Evolutionary conservation across 306 rosid species (phyloP), one percentile per base, ranked within the genome.

Genomic region (Prosopis cineraria): DNA sequence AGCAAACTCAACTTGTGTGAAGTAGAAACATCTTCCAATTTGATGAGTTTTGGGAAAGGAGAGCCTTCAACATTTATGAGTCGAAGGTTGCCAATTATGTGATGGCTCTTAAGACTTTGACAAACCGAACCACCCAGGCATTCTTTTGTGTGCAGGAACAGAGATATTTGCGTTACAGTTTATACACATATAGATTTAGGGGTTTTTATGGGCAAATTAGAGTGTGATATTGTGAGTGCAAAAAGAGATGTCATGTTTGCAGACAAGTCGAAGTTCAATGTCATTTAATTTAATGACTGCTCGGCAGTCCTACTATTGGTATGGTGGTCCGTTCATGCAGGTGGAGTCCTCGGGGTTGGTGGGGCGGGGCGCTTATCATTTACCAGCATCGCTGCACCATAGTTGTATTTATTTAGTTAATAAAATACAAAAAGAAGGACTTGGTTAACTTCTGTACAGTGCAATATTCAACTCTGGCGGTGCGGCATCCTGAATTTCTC

Each of bases 171-270:
- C 87, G 86, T 84, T 76, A 27, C 75, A 70, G 78, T 86, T 84
- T 73, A 31, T 75, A 70, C 78, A 76, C 77, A 70, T 60, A 39
- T 82, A 76, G 69, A 73, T 81, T 66, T 82, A 71, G 69, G 73
- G 77, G 66, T 58, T 79, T 69, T 83, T 85, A 77, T 85, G 81
- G 80, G 73, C 66, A 79, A 77, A 47, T 71, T 71, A 74, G 84
- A 73, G 66, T 87, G 88, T 75, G 78, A 47, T 81, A 85, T 87
- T 85, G 83, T 83, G 83, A 79, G 81, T 76, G 78, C 74, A 63
- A 73, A 83, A 74, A 59, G 75, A 85, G 74, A 67, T 73, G 73
- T 70, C 78, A 73, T 84, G 84, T 63, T 84, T 76, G 24, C 74
- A 20, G 67, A 82, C 69, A 48, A 45, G 39, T 67, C 59, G 55